Evolutionary conservation across 2,329 filamentous ascomycete species (phyloP).

Genomic region (Sclerotinia minor): DNA sequence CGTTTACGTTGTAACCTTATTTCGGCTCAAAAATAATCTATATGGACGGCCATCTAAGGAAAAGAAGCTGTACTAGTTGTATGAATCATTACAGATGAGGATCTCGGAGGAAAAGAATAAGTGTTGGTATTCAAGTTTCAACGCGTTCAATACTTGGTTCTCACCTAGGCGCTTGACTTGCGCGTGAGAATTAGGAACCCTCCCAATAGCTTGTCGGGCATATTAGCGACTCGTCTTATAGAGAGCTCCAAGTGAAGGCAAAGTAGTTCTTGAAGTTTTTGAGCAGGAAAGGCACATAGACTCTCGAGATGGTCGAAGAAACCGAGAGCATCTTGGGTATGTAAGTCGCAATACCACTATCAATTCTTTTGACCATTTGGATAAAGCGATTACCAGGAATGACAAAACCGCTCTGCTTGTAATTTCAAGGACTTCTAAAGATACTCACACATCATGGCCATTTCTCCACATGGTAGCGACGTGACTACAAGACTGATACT

Average conservation of each 20-base stretch:
- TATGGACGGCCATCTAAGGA: neutral
- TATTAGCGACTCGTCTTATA: no score
- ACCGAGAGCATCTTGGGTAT: neutral
- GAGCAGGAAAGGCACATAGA: no score
- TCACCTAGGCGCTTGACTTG: neutral
- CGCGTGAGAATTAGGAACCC: no score
- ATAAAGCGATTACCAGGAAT: neutral
- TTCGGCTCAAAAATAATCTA: no score
- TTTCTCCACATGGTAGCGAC: neutral
- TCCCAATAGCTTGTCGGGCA: no score
- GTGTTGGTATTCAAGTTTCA: neutral
- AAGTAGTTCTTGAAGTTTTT: no score
- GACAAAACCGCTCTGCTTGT: neutral
- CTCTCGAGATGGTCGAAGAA: no score
- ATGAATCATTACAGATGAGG: neutral
- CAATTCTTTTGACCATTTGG: neutral
- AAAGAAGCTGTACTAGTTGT: neutral
- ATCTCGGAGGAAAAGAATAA: neutral
- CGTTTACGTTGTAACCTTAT: neutral
- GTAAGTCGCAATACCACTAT: neutral
- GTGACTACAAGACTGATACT: neutral
- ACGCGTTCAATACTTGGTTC: neutral
- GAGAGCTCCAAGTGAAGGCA: no score
- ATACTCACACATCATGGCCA: neutral
- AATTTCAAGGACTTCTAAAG: neutral